phyloP scores from a whole-genome alignment of 2,329 filamentous ascomycete genomes.

The Beauveria pseudobassiana region DNA sequence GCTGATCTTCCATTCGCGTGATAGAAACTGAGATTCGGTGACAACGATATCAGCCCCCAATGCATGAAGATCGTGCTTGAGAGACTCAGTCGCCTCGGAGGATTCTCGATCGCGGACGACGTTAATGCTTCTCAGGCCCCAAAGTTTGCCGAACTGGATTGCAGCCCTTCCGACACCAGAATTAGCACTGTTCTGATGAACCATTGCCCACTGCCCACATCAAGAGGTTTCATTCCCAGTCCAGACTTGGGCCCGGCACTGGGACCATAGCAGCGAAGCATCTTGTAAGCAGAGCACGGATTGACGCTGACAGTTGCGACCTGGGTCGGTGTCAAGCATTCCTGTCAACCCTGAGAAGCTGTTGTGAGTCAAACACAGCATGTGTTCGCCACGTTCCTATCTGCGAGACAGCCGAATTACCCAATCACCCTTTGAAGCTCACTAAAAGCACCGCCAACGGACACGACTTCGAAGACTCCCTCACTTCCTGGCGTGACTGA shows the following conservation, averaged over 20 bases:
- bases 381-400: constrained; percentile 96
- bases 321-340: constrained; percentile 66
- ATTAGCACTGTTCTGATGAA: constrained; percentile 98
- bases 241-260: constrained; percentile 36
- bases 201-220: constrained; percentile 62
- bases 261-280: constrained; percentile 72
- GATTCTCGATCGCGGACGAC: constrained; percentile 68
- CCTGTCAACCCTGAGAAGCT: constrained; percentile 64
- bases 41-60: constrained; percentile 52
- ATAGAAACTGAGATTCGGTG: constrained; percentile 47
- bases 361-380: constrained; percentile 51
- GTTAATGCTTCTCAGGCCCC: constrained; percentile 89
- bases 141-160: constrained; percentile 77
- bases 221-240: constrained; percentile 37
- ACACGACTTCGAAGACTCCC: constrained; percentile 83
- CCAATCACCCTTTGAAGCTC: constrained; percentile 72
- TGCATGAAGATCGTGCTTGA: constrained; percentile 43
- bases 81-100: constrained; percentile 53
- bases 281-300: constrained; percentile 87
- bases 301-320: constrained; percentile 88
- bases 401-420: constrained; percentile 73
- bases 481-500: constrained; percentile 83
- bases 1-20: constrained; percentile 52
- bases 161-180: constrained; percentile 85
- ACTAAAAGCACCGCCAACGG: constrained; percentile 50